These are phyloP conservation scores for Wallacemonas sp. DNA, from an alignment of 208 protist species.

Conservation along the genomic window DNA sequence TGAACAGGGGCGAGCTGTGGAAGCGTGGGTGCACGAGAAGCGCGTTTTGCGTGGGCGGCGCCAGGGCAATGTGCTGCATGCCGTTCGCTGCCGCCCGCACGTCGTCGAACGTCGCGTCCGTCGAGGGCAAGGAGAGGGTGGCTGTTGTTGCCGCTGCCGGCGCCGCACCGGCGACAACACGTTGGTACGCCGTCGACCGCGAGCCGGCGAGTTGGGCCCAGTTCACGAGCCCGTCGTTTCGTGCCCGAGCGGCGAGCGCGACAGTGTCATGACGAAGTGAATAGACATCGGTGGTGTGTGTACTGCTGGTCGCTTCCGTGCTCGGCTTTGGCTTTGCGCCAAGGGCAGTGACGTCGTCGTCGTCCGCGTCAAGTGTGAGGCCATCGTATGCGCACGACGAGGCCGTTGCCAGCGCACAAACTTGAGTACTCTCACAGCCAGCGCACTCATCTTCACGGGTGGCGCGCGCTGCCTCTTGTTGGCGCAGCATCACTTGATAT, in stretches of 20 bases:
- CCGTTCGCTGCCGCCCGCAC: not conserved
- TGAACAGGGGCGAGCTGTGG: not conserved
- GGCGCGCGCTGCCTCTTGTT: not conserved
- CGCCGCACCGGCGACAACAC: not conserved
- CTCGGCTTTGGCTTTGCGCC: too few relatives aligned
- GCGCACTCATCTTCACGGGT: not conserved
- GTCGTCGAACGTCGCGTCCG: not conserved
- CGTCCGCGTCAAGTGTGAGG: too few relatives aligned
- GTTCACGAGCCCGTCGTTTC: not conserved
- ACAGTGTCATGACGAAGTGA: not conserved
- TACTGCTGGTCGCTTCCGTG: too few relatives aligned
- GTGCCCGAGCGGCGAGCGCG: not conserved
- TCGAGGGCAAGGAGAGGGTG: too few relatives aligned
- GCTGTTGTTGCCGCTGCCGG: not conserved
- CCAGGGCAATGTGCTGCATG: not conserved
- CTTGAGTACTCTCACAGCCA: too few relatives aligned
- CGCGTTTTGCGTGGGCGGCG: not conserved
- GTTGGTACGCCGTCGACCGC: not conserved
- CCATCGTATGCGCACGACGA: too few relatives aligned
- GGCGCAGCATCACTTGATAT: not conserved
- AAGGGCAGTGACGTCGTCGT: too few relatives aligned
- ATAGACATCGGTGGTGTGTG: not conserved
- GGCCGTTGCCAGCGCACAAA: too few relatives aligned
- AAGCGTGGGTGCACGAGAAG: constrained; percentile 10
- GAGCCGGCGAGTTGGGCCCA: not conserved